Conservation (phyloP, 2,329 filamentous ascomycete genomes). For the Pseudocercospora fijiensis region DNA sequence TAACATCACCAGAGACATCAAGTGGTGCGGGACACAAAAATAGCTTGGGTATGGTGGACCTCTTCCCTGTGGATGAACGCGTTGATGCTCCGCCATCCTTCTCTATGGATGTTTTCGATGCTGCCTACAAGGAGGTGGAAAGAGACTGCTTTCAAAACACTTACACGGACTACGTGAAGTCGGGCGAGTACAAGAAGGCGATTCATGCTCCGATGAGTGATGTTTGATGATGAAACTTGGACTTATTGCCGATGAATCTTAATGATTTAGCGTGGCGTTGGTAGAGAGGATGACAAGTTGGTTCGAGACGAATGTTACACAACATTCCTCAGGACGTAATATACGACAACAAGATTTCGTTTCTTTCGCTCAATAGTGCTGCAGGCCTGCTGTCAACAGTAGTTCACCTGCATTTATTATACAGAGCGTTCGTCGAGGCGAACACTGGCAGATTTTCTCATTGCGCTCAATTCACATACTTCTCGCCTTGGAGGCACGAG, state of each 20-base stretch:
- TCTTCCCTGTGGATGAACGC: background rate
- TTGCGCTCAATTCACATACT: background rate
- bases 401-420: background rate
- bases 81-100: background rate
- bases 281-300: background rate
- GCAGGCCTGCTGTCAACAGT: background rate
- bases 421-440: background rate
- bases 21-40: background rate
- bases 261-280: background rate
- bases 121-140: slow-evolving; percentile 5
- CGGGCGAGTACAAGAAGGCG: background rate
- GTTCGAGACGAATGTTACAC: background rate
- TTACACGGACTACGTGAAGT: background rate
- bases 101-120: slow-evolving; percentile 3
- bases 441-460: background rate
- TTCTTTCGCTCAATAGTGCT: too few species aligned
- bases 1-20: background rate
- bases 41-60: background rate
- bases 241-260: background rate
- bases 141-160: slow-evolving; percentile 3
- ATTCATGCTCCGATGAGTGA: background rate
- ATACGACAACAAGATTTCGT: background rate
- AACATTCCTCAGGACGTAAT: background rate
- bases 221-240: background rate
- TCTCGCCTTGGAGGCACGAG: background rate